These are phyloP conservation scores for Hanseniaspora hatyaiensis DNA, from an alignment of 805 yeast species.

Conservation along the genomic window DNA sequence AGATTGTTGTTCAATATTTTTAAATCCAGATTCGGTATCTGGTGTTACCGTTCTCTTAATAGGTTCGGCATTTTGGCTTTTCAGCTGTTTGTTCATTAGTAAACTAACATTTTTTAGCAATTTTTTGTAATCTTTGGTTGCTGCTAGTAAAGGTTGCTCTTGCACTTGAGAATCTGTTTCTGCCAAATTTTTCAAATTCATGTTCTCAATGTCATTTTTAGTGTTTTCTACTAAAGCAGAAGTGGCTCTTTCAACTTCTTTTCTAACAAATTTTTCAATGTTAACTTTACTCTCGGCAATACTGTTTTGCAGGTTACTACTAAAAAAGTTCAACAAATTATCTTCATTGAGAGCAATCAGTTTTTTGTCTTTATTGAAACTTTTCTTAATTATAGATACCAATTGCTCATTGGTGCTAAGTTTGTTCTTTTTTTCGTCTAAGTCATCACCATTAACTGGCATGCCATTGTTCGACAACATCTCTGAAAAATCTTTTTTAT, in stretches of 20 bases:
- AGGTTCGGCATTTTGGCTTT: background rate
- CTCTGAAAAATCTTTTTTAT: conserved; percentile 15
- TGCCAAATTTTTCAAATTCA: background rate
- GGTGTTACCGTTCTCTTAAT: background rate
- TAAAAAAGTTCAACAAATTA: conserved; percentile 6
- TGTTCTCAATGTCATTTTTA: conserved; percentile 9
- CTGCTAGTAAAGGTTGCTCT: conserved; percentile 4
- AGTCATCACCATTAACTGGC: conserved; percentile 12
- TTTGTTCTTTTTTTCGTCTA: conserved; percentile 11
- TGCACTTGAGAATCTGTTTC: background rate
- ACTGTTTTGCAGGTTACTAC: conserved; percentile 7
- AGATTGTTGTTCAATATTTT: background rate
- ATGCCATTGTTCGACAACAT: background rate
- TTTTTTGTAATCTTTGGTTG: conserved; percentile 7
- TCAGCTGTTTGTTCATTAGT: conserved; percentile 6
- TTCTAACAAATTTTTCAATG: conserved; percentile 58
- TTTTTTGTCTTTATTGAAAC: background rate
- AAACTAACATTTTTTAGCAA: background rate
- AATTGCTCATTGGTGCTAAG: conserved; percentile 11
- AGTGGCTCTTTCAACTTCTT: conserved; percentile 53
- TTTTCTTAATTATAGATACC: conserved; percentile 2
- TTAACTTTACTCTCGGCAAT: conserved; percentile 12
- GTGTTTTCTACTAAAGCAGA: conserved; percentile 6
- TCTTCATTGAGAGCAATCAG: conserved; percentile 8
- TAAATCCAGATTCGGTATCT: background rate